phyloP scores from a whole-genome alignment of 1,284 basidiomycete genomes.

The Puccinia sorghi region DNA sequence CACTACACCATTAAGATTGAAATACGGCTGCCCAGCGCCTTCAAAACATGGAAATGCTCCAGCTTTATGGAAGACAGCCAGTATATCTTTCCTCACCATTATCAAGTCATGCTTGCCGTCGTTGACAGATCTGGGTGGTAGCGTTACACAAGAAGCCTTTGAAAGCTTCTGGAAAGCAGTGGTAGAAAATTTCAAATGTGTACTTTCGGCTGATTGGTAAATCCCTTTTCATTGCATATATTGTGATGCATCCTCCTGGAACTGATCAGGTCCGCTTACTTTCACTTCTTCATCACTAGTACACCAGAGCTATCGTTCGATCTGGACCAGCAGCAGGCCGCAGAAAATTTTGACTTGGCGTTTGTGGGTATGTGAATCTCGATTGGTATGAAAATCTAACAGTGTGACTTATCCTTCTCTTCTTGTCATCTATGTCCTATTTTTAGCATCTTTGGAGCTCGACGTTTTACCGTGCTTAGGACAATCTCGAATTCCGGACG shows the following conservation, averaged over 20 bases:
- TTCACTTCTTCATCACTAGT: conserved; percentile 61
- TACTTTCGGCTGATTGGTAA: conserved; percentile 80
- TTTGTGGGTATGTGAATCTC: conserved; percentile 63
- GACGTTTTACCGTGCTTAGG: conserved; percentile 77
- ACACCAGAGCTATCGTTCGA: conserved; percentile 63
- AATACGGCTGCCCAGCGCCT: conserved; percentile 86
- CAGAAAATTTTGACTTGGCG: conserved; percentile 83
- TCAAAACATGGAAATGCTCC: conserved; percentile 78
- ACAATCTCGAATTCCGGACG: conserved; percentile 69
- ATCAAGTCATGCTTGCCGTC: conserved; percentile 1
- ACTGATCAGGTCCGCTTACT: not conserved
- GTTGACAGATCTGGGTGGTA: conserved; percentile 54
- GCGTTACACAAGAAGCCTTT: conserved; percentile 65
- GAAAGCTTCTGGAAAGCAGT: conserved; percentile 81
- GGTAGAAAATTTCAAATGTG: conserved; percentile 78
- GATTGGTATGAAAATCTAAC: not conserved
- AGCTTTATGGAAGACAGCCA: conserved; percentile 87
- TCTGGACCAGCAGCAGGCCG: conserved; percentile 69
- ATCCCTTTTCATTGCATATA: conserved; percentile 54
- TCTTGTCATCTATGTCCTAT: conserved; percentile 41
- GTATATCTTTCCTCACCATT: conserved; percentile 52
- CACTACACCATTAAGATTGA: conserved; percentile 84
- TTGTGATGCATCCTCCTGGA: not conserved
- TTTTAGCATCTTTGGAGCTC: conserved; percentile 67
- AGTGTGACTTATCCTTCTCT: not conserved